Percentiles rank a stretch among this genome's conserved stretches.
Evolutionary conservation across 2,329 filamentous ascomycete species (phyloP).

Genomic region (Penicillium sp.): DNA sequence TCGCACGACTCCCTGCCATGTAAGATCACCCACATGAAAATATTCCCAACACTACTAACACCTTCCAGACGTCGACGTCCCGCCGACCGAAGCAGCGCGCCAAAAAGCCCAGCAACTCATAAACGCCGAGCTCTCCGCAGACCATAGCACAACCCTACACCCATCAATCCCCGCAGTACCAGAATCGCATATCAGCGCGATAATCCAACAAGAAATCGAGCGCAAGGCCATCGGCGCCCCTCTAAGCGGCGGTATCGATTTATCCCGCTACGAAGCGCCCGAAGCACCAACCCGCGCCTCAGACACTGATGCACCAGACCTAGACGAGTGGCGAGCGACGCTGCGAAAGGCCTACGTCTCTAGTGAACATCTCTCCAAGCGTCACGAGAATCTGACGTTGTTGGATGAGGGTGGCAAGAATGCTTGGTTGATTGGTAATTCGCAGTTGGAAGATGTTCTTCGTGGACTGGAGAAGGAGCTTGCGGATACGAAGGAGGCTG

Average conservation of each 20-base stretch:
- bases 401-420: slow-evolving; percentile 84
- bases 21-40: slow-evolving; percentile 50
- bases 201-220: slow-evolving; percentile 70
- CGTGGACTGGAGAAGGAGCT: slow-evolving; percentile 74
- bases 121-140: slow-evolving; percentile 62
- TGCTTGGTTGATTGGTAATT: slow-evolving; percentile 87
- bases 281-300: slow-evolving; percentile 57
- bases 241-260: slow-evolving; percentile 68
- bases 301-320: slow-evolving; percentile 34
- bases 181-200: slow-evolving; percentile 63
- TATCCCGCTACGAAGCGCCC: slow-evolving; percentile 81
- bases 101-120: slow-evolving; percentile 72
- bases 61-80: slow-evolving; percentile 75
- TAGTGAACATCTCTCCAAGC: slow-evolving; percentile 60
- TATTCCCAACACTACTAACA: slow-evolving; percentile 17
- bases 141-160: slow-evolving; percentile 57
- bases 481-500: slow-evolving; percentile 66
- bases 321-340: slow-evolving; percentile 55
- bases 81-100: slow-evolving; percentile 66
- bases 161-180: slow-evolving; percentile 61
- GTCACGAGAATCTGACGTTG: slow-evolving; percentile 68
- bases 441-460: slow-evolving; percentile 74
- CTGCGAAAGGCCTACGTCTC: slow-evolving; percentile 62
- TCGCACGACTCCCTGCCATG: slow-evolving; percentile 82
- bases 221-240: slow-evolving; percentile 67